Evolutionary conservation across 2,329 filamentous ascomycete species (phyloP).

Genomic region (Calonectria naviculata): DNA sequence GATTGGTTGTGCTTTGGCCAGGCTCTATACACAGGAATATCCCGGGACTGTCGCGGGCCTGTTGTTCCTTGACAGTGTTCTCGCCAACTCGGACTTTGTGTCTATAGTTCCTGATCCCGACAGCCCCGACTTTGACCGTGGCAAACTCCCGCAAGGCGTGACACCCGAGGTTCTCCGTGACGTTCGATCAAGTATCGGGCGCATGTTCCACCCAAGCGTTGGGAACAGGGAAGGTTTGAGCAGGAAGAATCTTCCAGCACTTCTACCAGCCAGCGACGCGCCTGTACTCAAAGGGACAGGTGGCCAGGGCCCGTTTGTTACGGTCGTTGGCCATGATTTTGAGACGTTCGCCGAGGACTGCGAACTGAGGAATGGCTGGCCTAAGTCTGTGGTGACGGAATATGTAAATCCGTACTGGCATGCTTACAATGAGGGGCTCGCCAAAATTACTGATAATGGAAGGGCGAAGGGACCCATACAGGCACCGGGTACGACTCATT

Average conservation of each 20-base stretch:
- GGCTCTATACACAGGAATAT: constrained; percentile 61
- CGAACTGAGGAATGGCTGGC: background rate
- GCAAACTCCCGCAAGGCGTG: constrained; percentile 17
- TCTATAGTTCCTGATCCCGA: constrained; percentile 67
- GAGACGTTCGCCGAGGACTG: constrained; percentile 26
- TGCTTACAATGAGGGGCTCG: constrained; percentile 63
- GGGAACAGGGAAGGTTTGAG: constrained; percentile 34
- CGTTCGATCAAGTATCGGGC: constrained; percentile 14
- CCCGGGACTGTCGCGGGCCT: constrained; percentile 57
- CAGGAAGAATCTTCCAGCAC: constrained; percentile 28
- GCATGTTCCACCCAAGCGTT: constrained; percentile 34
- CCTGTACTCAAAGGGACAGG: constrained; percentile 17
- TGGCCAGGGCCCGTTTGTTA: constrained; percentile 23
- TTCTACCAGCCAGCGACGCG: constrained; percentile 28
- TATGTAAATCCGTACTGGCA: constrained; percentile 67
- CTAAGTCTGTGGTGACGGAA: constrained; percentile 51
- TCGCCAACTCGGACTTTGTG: constrained; percentile 67
- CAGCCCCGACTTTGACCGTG: constrained; percentile 54
- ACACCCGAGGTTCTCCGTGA: constrained; percentile 22
- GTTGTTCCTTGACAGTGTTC: constrained; percentile 66
- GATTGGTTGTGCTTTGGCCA: constrained; percentile 49
- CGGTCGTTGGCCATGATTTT: constrained; percentile 38
- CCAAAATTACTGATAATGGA: constrained; percentile 52
- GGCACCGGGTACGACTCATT: constrained; percentile 31
- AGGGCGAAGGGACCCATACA: constrained; percentile 45